Percentiles rank a stretch among this genome's conserved stretches.
Conservation (phyloP, 2,329 filamentous ascomycete genomes). For the Hymenoscyphus scutula region DNA sequence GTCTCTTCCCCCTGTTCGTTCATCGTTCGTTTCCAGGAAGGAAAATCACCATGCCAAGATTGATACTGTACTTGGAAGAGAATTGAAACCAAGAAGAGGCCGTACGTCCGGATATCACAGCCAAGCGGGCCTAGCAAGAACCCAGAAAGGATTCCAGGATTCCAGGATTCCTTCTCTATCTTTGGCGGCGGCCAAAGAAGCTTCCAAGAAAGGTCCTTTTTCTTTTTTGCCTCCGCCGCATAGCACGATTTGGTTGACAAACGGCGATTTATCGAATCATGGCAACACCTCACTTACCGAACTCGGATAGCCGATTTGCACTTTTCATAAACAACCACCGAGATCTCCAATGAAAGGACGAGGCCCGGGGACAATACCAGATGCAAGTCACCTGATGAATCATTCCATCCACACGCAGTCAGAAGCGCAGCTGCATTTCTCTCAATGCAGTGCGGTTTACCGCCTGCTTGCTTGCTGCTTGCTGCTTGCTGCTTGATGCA, state of each 20-base stretch:
- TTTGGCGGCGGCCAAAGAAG: background rate
- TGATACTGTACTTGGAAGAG: background rate
- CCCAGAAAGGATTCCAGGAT: background rate
- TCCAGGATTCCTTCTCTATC: too few relatives aligned
- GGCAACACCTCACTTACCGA: too few relatives aligned
- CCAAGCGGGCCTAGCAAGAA: slow-evolving; percentile 4
- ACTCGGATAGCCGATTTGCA: too few relatives aligned
- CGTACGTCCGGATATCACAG: background rate
- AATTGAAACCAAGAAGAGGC: slow-evolving; percentile 10
- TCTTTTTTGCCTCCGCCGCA: background rate
- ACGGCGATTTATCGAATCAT: too few relatives aligned
- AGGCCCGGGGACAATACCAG: too few relatives aligned
- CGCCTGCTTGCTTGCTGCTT: background rate
- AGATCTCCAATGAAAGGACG: background rate
- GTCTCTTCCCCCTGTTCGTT: background rate
- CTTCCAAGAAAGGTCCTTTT: background rate
- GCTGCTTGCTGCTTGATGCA: background rate
- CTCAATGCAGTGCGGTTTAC: background rate
- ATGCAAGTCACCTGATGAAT: slow-evolving; percentile 4
- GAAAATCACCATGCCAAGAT: background rate
- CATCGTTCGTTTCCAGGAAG: background rate
- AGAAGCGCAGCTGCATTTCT: background rate
- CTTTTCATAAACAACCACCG: too few relatives aligned
- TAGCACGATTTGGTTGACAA: too few relatives aligned
- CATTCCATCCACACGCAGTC: background rate